Conservation (phyloP, 1,284 basidiomycete species). For the Pseudozyma tsukubaensis region DNA sequence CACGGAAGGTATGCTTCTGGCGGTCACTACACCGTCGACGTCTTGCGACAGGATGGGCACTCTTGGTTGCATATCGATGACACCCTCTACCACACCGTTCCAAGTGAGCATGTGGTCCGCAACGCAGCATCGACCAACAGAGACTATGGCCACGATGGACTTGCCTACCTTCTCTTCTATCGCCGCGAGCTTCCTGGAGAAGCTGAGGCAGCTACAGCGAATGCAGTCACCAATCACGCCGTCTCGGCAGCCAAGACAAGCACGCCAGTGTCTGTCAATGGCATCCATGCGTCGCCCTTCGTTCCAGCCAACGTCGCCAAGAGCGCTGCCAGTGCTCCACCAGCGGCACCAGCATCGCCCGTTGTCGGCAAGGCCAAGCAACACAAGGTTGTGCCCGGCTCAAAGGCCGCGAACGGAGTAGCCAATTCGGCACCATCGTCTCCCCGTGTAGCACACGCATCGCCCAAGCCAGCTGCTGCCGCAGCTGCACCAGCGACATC, state of each 20-base stretch:
- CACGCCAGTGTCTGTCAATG: slow-evolving; percentile 7
- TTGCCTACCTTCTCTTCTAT: slow-evolving; percentile 92
- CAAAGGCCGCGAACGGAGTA: slow-evolving; percentile 15
- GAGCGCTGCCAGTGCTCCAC: slow-evolving; percentile 3
- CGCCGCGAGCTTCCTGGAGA: slow-evolving; percentile 63
- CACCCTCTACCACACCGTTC: slow-evolving; percentile 76
- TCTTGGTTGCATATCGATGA: slow-evolving; percentile 93
- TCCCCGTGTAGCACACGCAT: slow-evolving; percentile 22
- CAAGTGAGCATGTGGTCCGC: slow-evolving; percentile 82
- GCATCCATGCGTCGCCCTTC: slow-evolving; percentile 9
- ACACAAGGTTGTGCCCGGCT: slow-evolving; percentile 11
- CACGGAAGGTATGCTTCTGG: slow-evolving; percentile 90
- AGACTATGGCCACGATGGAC: slow-evolving; percentile 58
- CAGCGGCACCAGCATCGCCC: background rate
- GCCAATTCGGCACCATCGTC: slow-evolving; percentile 27
- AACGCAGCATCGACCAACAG: slow-evolving; percentile 58
- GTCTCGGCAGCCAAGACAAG: background rate
- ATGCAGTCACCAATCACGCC: slow-evolving; percentile 3
- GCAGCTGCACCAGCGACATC: no score
- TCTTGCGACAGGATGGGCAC: slow-evolving; percentile 80
- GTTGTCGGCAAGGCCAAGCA: slow-evolving; percentile 19
- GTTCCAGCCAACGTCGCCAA: slow-evolving; percentile 6
- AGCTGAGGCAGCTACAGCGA: slow-evolving; percentile 8
- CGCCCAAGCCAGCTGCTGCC: slow-evolving; percentile 10
- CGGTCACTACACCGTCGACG: slow-evolving; percentile 94